Evolutionary conservation across 1,284 basidiomycete species (phyloP).

Genomic region (Apiotrichum gamsii): DNA sequence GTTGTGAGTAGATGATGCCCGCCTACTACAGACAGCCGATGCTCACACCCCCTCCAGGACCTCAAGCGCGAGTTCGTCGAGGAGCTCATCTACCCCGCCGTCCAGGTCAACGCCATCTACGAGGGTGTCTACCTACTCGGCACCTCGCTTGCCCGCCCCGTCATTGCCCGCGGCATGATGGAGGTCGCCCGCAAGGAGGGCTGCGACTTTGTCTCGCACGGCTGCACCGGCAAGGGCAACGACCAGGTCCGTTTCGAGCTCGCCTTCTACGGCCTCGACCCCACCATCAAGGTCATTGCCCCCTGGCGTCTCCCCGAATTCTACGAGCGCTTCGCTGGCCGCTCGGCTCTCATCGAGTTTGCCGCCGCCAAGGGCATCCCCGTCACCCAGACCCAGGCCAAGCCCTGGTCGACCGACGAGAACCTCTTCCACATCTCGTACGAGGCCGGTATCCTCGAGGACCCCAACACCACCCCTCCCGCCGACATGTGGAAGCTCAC

Average conservation of each 20-base stretch:
- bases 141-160: slow-evolving; percentile 93
- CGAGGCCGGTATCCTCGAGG: slow-evolving; percentile 97
- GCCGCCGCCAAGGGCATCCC: slow-evolving; percentile 86
- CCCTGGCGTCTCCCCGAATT: slow-evolving; percentile 97
- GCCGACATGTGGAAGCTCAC: slow-evolving; percentile 99
- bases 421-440: slow-evolving; percentile 99
- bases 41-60: slow-evolving; percentile 56
- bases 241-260: slow-evolving; percentile 99
- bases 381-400: slow-evolving; percentile 89
- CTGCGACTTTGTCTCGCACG: slow-evolving; percentile 96
- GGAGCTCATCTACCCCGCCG: slow-evolving; percentile 93
- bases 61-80: slow-evolving; percentile 92
- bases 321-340: slow-evolving; percentile 95
- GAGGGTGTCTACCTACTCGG: slow-evolving; percentile 98
- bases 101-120: slow-evolving; percentile 99
- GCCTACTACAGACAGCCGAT: neutral
- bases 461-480: slow-evolving; percentile 91
- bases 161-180: slow-evolving; percentile 99
- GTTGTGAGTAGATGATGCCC: slow-evolving; percentile 53
- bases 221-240: slow-evolving; percentile 99
- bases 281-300: slow-evolving; percentile 97
- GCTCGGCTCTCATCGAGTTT: slow-evolving; percentile 84
- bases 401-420: slow-evolving; percentile 99
- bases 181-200: slow-evolving; percentile 80
- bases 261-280: slow-evolving; percentile 97